Conservation (phyloP, 345 rosid genomes). For the Diplotaxis tenuifolia region DNA sequence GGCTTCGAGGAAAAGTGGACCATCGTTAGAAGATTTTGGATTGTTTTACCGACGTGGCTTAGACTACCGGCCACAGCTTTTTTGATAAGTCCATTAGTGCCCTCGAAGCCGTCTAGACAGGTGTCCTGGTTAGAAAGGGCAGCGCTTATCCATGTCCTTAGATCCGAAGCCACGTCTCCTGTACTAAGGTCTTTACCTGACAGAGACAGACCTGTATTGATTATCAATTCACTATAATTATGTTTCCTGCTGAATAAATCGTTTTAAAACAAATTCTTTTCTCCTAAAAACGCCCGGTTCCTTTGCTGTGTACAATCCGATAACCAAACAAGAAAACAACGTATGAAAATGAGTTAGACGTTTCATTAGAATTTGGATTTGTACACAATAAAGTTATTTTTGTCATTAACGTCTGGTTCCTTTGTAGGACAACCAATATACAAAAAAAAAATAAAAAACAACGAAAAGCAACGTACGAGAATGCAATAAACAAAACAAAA, state of each 20-base stretch:
- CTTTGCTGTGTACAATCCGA: neutral
- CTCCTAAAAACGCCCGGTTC: neutral
- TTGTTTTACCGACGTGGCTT: conserved; percentile 44
- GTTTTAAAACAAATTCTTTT: no score
- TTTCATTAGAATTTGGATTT: neutral
- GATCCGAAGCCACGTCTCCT: conserved; percentile 61
- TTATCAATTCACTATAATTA: neutral
- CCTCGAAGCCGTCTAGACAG: conserved; percentile 76
- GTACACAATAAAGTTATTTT: no score
- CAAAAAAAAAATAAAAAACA: no score
- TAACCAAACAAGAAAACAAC: neutral
- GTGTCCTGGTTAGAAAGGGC: conserved; percentile 76
- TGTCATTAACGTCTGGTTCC: neutral
- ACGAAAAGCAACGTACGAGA: no score
- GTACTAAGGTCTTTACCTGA: conserved; percentile 71
- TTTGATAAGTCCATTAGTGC: conserved; percentile 53
- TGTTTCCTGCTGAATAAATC: no score
- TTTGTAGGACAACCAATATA: neutral
- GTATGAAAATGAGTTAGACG: neutral
- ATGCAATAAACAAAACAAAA: no score
- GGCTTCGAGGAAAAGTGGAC: conserved; percentile 44
- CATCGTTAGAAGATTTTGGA: conserved; percentile 51
- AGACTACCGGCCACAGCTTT: conserved; percentile 52
- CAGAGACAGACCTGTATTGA: neutral
- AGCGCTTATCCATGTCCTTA: conserved; percentile 77